Evolutionary conservation across 1,284 basidiomycete species (phyloP).

Genomic region (Ceratobasidium sp.): DNA sequence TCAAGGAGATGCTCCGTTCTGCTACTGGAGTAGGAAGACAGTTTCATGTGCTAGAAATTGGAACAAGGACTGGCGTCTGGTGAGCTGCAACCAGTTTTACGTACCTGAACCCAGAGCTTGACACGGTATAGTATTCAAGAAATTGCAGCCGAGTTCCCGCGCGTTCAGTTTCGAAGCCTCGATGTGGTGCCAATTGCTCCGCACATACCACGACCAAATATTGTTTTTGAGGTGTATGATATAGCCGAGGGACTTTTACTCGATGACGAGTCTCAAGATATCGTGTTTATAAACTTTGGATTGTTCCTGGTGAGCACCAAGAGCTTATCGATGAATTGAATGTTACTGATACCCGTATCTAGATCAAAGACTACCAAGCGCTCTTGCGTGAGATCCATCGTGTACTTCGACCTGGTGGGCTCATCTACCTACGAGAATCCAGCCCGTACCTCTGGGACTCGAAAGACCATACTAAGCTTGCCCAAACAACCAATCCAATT

Average conservation of each 20-base stretch:
- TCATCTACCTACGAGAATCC: background rate
- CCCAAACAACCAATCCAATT: background rate
- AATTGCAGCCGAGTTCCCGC: background rate
- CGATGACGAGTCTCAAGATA: constrained; percentile 6
- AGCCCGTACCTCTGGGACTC: background rate
- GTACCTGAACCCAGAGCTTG: too few relatives aligned
- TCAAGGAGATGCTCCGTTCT: background rate
- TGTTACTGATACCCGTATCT: too few relatives aligned
- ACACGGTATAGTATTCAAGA: background rate
- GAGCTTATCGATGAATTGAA: too few relatives aligned
- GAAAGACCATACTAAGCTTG: background rate
- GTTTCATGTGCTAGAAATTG: background rate
- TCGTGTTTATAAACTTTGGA: background rate
- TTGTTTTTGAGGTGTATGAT: background rate
- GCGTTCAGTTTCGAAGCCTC: background rate
- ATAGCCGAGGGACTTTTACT: background rate
- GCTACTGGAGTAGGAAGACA: background rate
- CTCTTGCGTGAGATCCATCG: background rate
- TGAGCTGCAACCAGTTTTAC: too few relatives aligned
- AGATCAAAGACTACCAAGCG: background rate
- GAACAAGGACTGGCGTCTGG: constrained; percentile 4
- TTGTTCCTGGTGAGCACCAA: background rate
- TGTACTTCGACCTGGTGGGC: background rate
- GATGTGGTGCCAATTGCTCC: background rate
- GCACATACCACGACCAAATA: background rate